Conservation (phyloP, 2,329 filamentous ascomycete species). For the Fusarium torulosum region DNA sequence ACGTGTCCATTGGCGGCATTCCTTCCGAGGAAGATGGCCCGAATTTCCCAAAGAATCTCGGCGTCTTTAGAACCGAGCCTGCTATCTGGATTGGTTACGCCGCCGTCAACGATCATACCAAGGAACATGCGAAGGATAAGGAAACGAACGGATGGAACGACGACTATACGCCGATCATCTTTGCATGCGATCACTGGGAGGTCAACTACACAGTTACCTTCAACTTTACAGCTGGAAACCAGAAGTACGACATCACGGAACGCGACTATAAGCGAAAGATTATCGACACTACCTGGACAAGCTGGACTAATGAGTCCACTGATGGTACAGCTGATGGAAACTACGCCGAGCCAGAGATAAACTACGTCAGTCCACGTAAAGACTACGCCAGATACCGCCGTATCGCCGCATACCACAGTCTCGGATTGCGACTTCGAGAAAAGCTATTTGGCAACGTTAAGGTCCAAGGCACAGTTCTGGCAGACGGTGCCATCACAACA, state of each 20-base stretch:
- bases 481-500: conserved; percentile 8
- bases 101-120: conserved; percentile 8
- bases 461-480: neutral
- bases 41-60: conserved; percentile 29
- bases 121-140: neutral
- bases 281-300: conserved; percentile 30
- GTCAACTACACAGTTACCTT: conserved; percentile 37
- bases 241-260: conserved; percentile 25
- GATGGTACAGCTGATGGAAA: conserved; percentile 36
- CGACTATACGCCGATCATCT: conserved; percentile 27
- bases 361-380: conserved; percentile 28
- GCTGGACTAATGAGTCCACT: neutral
- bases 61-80: conserved; percentile 34
- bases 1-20: neutral
- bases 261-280: conserved; percentile 37
- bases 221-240: conserved; percentile 32
- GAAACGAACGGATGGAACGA: conserved; percentile 18
- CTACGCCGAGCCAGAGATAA: conserved; percentile 20
- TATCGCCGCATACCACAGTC: conserved; percentile 34
- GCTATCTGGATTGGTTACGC: conserved; percentile 42
- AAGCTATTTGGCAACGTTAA: conserved; percentile 12
- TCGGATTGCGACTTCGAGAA: conserved; percentile 27
- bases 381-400: conserved; percentile 21
- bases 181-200: conserved; percentile 44
- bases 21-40: conserved; percentile 2